Percentiles rank a stretch among this genome's conserved stretches.
Evolutionary conservation across 768 basidiomycete genomes (phyloP).

Genomic region (Paxillus ammoniavirescens): DNA sequence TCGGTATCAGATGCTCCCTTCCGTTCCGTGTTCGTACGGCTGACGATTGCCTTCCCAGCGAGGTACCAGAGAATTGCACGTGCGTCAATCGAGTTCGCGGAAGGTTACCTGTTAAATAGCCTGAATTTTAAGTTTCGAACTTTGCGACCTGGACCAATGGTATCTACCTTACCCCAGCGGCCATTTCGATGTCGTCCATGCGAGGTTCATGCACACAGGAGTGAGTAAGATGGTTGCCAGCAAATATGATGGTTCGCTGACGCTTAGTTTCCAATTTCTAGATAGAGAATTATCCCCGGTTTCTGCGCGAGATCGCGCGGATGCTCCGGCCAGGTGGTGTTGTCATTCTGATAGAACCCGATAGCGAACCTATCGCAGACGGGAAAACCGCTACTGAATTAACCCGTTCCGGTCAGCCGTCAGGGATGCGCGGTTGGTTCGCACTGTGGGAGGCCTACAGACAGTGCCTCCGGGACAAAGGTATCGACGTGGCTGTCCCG

Average conservation of each 20-base stretch:
- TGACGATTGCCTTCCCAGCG: conserved; percentile 36
- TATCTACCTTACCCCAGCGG: conserved; percentile 61
- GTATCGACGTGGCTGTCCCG: conserved; percentile 59
- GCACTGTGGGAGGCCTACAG: conserved; percentile 64
- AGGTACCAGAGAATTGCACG: conserved; percentile 73
- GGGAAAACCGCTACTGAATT: conserved; percentile 39
- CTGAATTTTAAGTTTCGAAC: conserved; percentile 52
- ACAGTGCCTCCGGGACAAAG: conserved; percentile 48
- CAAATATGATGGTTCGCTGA: background rate
- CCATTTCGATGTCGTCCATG: conserved; percentile 69
- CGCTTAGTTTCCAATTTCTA: conserved; percentile 26
- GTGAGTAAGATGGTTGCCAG: conserved; percentile 37
- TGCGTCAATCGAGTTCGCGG: conserved; percentile 36
- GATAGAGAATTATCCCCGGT: conserved; percentile 62
- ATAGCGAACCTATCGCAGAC: conserved; percentile 50
- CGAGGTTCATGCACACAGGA: conserved; percentile 65
- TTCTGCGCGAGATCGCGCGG: conserved; percentile 60
- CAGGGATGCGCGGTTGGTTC: conserved; percentile 57
- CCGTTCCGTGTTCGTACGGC: conserved; percentile 5
- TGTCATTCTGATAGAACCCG: conserved; percentile 63
- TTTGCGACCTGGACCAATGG: conserved; percentile 63
- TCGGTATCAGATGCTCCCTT: conserved; percentile 39
- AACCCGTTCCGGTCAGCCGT: conserved; percentile 30
- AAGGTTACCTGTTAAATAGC: conserved; percentile 5
- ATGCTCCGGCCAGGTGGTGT: conserved; percentile 71